phyloP scores from a whole-genome alignment of 352 stramenopile species.

The Pythium insidiosum region DNA sequence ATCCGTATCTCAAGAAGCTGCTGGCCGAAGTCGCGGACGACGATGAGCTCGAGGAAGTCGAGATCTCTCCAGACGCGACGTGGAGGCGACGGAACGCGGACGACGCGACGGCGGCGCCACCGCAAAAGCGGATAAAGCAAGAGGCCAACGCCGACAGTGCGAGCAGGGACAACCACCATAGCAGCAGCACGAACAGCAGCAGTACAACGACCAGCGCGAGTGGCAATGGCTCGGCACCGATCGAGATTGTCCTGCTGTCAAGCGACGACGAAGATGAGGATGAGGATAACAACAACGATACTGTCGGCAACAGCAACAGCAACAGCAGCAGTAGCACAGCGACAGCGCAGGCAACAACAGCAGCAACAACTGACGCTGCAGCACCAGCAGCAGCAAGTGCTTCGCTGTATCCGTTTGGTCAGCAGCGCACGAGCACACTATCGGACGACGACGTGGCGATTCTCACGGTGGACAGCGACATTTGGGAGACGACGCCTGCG shows the following conservation, averaged over 20 bases:
- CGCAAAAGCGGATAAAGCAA: conserved; percentile 50
- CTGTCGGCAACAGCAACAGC: too few relatives aligned
- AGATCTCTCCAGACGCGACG: conserved; percentile 82
- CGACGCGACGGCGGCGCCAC: conserved; percentile 24
- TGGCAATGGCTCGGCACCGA: conserved; percentile 16
- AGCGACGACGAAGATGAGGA: conserved; percentile 62
- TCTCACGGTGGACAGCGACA: conserved; percentile 54
- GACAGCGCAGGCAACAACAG: conserved; percentile 1
- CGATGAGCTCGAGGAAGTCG: conserved; percentile 85
- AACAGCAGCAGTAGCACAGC: neutral
- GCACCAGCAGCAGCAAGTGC: conserved; percentile 1
- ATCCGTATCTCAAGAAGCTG: conserved; percentile 87
- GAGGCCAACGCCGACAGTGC: too few relatives aligned
- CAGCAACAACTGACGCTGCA: too few relatives aligned
- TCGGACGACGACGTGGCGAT: conserved; percentile 56
- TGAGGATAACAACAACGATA: neutral
- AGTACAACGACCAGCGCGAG: neutral
- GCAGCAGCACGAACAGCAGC: neutral
- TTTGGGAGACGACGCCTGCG: conserved; percentile 37
- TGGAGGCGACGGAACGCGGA: conserved; percentile 64
- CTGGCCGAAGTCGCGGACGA: conserved; percentile 73
- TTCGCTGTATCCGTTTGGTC: neutral
- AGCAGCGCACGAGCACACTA: conserved; percentile 19
- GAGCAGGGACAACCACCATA: conserved; percentile 2
- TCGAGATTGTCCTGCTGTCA: conserved; percentile 72